These are phyloP conservation scores for Alternaria conjuncta DNA, from an alignment of 2,329 filamentous ascomycete genomes.

Conservation along the genomic window DNA sequence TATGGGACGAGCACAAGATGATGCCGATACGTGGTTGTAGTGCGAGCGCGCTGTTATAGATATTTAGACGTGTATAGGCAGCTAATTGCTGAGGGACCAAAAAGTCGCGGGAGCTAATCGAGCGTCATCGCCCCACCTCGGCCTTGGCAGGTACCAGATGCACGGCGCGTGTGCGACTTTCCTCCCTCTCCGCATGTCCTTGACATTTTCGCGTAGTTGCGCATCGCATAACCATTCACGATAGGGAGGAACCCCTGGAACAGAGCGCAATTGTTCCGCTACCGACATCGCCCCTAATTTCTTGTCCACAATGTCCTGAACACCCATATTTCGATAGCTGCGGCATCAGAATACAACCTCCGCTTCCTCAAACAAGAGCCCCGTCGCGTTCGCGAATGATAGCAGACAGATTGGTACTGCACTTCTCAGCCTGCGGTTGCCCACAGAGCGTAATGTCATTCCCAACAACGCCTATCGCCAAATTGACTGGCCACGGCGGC, in stretches of 20 bases:
- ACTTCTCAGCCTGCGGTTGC: background rate
- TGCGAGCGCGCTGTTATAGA: background rate
- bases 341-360: conserved; percentile 1
- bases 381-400: background rate
- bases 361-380: background rate
- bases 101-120: conserved; percentile 27
- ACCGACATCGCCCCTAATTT: background rate
- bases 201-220: background rate
- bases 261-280: no score
- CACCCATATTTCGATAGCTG: background rate
- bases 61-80: background rate
- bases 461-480: conserved; percentile 49
- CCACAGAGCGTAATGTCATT: conserved; percentile 44
- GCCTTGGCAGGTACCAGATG: conserved; percentile 18
- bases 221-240: background rate
- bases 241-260: background rate
- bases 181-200: background rate
- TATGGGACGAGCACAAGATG: background rate
- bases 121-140: conserved; percentile 19
- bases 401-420: background rate
- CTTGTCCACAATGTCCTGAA: conserved; percentile 30
- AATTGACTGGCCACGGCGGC: conserved; percentile 52
- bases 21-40: background rate
- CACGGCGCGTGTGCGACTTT: background rate
- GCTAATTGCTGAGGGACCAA: conserved; percentile 14